A percentile compares a stretch with the other conserved stretches of the same genome.
Evolutionary conservation across 1,284 basidiomycete species (phyloP).

Genomic region (Vanrija humicola): DNA sequence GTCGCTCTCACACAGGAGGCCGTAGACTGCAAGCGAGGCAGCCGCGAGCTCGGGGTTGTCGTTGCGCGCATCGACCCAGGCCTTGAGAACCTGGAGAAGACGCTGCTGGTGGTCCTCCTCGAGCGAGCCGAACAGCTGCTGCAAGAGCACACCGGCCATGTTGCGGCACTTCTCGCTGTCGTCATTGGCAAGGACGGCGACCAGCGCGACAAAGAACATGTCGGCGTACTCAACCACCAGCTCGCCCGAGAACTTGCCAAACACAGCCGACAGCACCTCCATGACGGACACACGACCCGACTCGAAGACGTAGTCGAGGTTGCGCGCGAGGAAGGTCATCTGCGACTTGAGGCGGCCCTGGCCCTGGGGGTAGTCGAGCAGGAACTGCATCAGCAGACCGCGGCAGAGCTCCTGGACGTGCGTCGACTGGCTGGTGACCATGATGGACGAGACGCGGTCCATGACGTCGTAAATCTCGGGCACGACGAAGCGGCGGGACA

Average conservation of each 20-base stretch:
- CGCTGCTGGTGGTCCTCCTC: conserved; percentile 58
- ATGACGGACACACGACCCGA: conserved; percentile 87
- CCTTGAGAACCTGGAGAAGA: conserved; percentile 63
- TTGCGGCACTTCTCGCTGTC: conserved; percentile 81
- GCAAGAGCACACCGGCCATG: conserved; percentile 78
- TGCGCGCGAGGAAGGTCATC: conserved; percentile 90
- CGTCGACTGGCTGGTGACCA: conserved; percentile 88
- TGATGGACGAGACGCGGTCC: conserved; percentile 88
- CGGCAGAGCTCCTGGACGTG: conserved; percentile 91
- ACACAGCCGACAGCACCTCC: conserved; percentile 77
- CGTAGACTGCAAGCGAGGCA: conserved; percentile 66
- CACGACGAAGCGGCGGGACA: conserved; percentile 84
- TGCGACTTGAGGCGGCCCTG: conserved; percentile 81
- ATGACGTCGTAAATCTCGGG: conserved; percentile 97
- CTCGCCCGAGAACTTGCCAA: conserved; percentile 76
- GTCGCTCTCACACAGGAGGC: conserved; percentile 58
- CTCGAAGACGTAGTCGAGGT: conserved; percentile 86
- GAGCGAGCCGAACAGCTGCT: conserved; percentile 66
- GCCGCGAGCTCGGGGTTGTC: conserved; percentile 32
- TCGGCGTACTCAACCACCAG: conserved; percentile 80
- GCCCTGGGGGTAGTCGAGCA: conserved; percentile 97
- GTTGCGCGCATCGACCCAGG: conserved; percentile 58
- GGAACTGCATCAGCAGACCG: conserved; percentile 84
- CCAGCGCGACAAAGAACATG: conserved; percentile 84
- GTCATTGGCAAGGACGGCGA: conserved; percentile 92